Base-by-base conservation (phyloP, 768 basidiomycete species). In the Dictyophora rubrovolvata region DNA sequence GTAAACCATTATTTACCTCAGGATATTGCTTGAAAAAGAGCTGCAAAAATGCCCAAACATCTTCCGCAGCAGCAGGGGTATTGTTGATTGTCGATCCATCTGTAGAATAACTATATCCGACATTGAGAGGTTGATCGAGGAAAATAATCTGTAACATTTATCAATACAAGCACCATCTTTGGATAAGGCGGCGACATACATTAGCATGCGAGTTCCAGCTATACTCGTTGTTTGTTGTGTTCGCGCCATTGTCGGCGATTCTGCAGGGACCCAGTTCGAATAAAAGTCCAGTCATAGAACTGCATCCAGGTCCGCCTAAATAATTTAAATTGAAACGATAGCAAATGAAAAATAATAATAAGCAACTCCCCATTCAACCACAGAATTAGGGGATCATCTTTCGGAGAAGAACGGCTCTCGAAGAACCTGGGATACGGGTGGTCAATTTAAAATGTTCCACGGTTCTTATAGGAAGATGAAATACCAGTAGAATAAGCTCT, bases 231-330 rank as follows among this genome's bases (percentile, higher is more conserved):
- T 68, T 66, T 1, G 82, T 84, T 16, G 83, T 84, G 72, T 84
- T 86, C 60, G 74, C 73, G 35, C 92, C 91, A 1, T 83, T 75
- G 48, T 90, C 72, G 17, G 79, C 72, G 61, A 97, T 77, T 33
- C 72, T 73, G 72, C 95, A 97, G 0, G 95, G 93, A 0, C 95
- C 95, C 20, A 95, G 83, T 68, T 97, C 93, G 64, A 95, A 91
- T 16, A 98, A 75, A 21, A 96, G 79, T 10, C 94, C 94, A 0
- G 89, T 87, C 10, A 85, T 82, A 8, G 84, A 86, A 56, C 81
- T 84, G 72, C 83, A 84, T 9, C 84, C 56, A 53, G 60, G 48
- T 53, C 50, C 33, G 20, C 53, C 37, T 53, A 22, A 58, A 33
- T 18, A 46, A 28, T 1, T 23, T 7, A 28, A 48, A 33, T 22